phyloP scores from a whole-genome alignment of 257 asterid genomes.

The Buddleja alternifolia region DNA sequence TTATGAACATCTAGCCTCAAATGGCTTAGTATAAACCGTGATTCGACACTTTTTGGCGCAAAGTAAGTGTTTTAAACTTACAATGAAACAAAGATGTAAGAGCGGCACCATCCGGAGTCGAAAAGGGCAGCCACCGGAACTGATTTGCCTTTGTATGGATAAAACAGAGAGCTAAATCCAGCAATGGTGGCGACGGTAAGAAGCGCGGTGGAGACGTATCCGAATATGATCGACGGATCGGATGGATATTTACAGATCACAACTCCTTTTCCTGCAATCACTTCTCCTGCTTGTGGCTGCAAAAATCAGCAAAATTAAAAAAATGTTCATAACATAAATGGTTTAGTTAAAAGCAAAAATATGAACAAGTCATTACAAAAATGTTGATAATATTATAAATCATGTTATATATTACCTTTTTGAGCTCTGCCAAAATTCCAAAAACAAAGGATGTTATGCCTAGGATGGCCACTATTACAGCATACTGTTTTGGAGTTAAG shows the following conservation, averaged over 20 bases:
- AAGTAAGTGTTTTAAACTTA: slow-evolving; percentile 8
- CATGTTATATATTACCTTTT: slow-evolving; percentile 32
- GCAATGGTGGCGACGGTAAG: slow-evolving; percentile 21
- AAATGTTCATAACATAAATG: neutral
- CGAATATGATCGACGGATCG: slow-evolving; percentile 26
- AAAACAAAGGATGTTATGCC: slow-evolving; percentile 33
- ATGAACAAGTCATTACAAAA: neutral
- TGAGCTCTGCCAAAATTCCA: slow-evolving; percentile 35
- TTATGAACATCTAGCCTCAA: too few relatives aligned
- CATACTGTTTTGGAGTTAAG: slow-evolving; percentile 26
- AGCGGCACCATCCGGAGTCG: slow-evolving; percentile 27
- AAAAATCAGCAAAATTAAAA: neutral
- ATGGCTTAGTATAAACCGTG: too few relatives aligned
- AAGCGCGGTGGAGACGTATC: slow-evolving; percentile 32
- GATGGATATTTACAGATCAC: slow-evolving; percentile 37
- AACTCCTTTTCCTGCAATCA: slow-evolving; percentile 26
- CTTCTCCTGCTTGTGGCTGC: slow-evolving; percentile 39
- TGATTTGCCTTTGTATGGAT: slow-evolving; percentile 42
- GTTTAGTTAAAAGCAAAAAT: neutral
- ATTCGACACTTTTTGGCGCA: too few relatives aligned
- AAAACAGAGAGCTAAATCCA: slow-evolving; percentile 38
- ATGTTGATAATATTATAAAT: neutral
- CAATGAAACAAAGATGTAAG: slow-evolving; percentile 32
- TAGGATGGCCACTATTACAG: slow-evolving; percentile 28
- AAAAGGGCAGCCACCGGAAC: slow-evolving; percentile 36